A percentile compares a stretch with the other conserved stretches of the same genome.
Conservation (phyloP, 495 filamentous ascomycete genomes). For the Chaetomidium leptoderma region DNA sequence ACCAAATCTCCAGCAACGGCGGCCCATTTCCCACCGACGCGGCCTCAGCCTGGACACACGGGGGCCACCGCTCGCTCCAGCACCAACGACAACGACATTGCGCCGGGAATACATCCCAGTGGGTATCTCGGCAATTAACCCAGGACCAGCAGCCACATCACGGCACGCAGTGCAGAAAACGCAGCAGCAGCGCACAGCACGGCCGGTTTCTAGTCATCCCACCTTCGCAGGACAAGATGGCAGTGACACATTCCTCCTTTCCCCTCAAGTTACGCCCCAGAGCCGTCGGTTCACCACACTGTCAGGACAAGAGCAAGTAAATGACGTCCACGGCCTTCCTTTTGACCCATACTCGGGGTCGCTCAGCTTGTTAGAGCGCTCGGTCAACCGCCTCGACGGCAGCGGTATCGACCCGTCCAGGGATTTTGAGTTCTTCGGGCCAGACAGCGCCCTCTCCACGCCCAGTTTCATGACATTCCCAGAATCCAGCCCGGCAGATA, state of each 20-base stretch:
- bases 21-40: constrained; percentile 59
- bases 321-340: constrained; percentile 31
- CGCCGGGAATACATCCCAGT: constrained; percentile 51
- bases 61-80: constrained; percentile 46
- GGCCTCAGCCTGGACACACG: constrained; percentile 75
- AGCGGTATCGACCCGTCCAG: constrained; percentile 26
- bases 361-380: constrained; percentile 45
- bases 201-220: constrained; percentile 52
- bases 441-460: constrained; percentile 41
- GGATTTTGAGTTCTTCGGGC: constrained; percentile 40
- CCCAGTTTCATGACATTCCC: constrained; percentile 45
- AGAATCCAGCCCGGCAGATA: constrained; percentile 36
- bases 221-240: constrained; percentile 20
- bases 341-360: constrained; percentile 41
- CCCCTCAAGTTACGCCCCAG: constrained; percentile 46
- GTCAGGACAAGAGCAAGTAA: constrained; percentile 24
- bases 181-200: constrained; percentile 67
- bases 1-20: constrained; percentile 48
- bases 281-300: constrained; percentile 42
- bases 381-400: constrained; percentile 32
- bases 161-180: constrained; percentile 66
- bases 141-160: constrained; percentile 51
- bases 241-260: constrained; percentile 42
- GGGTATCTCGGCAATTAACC: constrained; percentile 58
- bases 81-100: constrained; percentile 31